These are phyloP conservation scores for Colletotrichum sp. DNA, from an alignment of 2,329 filamentous ascomycete genomes.

Conservation along the genomic window DNA sequence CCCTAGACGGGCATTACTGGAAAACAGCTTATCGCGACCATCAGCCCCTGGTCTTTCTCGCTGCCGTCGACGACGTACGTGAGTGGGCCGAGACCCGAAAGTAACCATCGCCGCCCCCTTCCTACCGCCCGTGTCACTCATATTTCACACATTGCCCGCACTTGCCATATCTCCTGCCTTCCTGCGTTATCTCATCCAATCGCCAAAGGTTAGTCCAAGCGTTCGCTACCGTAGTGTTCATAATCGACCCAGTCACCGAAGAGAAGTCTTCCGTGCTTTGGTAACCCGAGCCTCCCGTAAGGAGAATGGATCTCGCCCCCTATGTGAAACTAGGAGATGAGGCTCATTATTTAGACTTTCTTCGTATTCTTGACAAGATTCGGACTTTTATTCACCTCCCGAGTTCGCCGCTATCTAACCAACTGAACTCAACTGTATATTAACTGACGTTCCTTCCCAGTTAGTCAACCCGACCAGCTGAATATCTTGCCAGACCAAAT, in stretches of 20 bases:
- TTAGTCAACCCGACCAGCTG: accelerated
- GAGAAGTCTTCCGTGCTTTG: accelerated
- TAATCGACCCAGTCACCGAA: accelerated
- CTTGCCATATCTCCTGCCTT: too few relatives aligned
- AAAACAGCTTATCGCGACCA: too few relatives aligned
- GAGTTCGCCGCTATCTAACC: not conserved
- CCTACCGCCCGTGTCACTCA: accelerated
- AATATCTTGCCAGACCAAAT: accelerated
- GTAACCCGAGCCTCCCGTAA: not conserved
- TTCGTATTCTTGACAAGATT: not conserved
- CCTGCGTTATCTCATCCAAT: not conserved
- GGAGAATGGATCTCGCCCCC: not conserved
- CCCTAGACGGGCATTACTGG: too few relatives aligned
- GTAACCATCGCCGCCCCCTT: too few relatives aligned
- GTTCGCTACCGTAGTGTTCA: accelerated
- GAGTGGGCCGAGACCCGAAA: too few relatives aligned
- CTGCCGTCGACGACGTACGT: too few relatives aligned
- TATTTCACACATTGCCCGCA: too few relatives aligned
- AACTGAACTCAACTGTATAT: not conserved
- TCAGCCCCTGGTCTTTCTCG: too few relatives aligned
- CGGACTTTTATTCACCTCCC: not conserved
- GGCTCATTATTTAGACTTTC: not conserved
- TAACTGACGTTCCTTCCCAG: accelerated
- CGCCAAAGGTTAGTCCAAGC: not conserved
- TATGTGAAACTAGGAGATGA: not conserved